phyloP scores from a whole-genome alignment of 257 asterid species.

The Solanum medicagineum region DNA sequence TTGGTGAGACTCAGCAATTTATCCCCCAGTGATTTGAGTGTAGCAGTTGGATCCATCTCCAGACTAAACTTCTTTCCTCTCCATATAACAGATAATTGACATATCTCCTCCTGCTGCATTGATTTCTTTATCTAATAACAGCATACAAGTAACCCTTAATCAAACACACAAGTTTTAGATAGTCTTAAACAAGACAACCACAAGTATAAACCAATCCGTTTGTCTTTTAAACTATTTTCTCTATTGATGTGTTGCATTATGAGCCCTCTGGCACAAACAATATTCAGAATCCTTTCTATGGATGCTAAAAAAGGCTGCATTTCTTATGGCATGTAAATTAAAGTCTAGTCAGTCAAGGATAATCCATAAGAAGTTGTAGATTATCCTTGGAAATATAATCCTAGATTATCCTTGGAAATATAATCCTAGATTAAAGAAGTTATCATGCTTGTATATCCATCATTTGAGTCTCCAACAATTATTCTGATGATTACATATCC shows the following conservation, averaged over 20 bases:
- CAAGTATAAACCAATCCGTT: background rate
- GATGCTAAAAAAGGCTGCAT: background rate
- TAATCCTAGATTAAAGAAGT: too few species aligned
- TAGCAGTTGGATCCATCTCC: slow-evolving; percentile 38
- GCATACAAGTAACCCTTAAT: background rate
- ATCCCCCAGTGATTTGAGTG: slow-evolving; percentile 69
- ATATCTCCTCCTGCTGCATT: slow-evolving; percentile 40
- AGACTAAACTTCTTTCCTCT: slow-evolving; percentile 46
- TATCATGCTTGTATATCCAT: too few species aligned
- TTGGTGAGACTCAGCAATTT: slow-evolving; percentile 54
- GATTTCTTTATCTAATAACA: slow-evolving; percentile 11
- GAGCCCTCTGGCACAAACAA: background rate
- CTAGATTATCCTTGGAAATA: too few species aligned
- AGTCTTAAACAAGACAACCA: background rate
- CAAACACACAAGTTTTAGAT: background rate
- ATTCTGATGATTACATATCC: too few species aligned
- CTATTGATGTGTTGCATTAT: background rate
- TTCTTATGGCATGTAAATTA: background rate
- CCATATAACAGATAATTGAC: slow-evolving; percentile 48
- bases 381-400: too few species aligned
- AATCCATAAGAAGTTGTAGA: background rate
- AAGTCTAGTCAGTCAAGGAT: background rate
- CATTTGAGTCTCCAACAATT: too few species aligned
- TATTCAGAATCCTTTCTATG: background rate
- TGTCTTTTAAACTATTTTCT: background rate